Evolutionary conservation across 345 rosid species (phyloP).

Genomic region (Ceriops decandra): DNA sequence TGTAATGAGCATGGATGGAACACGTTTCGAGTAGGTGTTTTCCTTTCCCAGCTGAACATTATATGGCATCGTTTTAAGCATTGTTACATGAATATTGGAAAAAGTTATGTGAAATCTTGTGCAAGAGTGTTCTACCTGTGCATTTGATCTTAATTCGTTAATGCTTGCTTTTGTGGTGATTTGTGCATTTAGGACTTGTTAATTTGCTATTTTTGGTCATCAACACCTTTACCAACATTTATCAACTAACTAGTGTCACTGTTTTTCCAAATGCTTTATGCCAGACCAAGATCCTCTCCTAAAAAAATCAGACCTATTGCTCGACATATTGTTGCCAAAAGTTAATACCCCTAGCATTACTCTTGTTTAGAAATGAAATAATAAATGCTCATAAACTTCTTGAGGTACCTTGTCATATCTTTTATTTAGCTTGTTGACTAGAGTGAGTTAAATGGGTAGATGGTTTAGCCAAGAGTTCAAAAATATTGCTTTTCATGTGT

Average conservation of each 20-base stretch:
- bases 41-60: slow-evolving; percentile 15
- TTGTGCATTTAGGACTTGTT: background rate
- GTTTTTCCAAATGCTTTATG: no score
- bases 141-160: background rate
- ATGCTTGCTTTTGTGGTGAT: background rate
- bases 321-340: no score
- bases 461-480: no score
- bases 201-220: background rate
- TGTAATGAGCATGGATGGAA: slow-evolving; percentile 99
- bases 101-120: background rate
- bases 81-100: background rate
- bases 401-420: background rate
- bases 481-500: no score
- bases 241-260: no score
- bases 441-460: no score
- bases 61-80: slow-evolving; percentile 1
- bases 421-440: no score
- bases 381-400: background rate
- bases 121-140: background rate
- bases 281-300: no score
- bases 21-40: slow-evolving; percentile 93
- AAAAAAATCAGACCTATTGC: no score
- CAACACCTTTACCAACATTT: no score
- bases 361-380: background rate
- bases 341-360: no score